These are phyloP conservation scores for Pleurotus giganteus DNA, from an alignment of 768 basidiomycete species.

Conservation along the genomic window DNA sequence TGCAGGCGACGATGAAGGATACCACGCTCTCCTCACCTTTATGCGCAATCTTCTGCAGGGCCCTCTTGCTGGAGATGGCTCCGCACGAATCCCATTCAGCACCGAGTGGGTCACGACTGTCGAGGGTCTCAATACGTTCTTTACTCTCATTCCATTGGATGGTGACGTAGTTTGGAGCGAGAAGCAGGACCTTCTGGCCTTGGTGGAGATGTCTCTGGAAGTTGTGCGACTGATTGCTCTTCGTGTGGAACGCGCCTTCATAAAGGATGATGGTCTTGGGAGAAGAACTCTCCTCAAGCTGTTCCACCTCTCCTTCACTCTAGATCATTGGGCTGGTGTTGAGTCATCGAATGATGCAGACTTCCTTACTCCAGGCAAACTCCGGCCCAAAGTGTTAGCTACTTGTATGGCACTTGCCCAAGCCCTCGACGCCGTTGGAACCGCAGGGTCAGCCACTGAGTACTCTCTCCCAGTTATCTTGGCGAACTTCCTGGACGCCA, in stretches of 20 bases:
- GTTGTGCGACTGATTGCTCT: conserved; percentile 50
- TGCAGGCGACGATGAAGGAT: conserved; percentile 26
- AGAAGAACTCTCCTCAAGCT: conserved; percentile 50
- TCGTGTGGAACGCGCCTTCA: conserved; percentile 50
- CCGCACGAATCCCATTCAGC: conserved; percentile 25
- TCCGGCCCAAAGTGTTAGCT: conserved; percentile 46
- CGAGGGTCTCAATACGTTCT: conserved; percentile 49
- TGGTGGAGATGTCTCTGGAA: conserved; percentile 53
- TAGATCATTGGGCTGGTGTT: conserved; percentile 61
- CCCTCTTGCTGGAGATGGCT: conserved; percentile 30
- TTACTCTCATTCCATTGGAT: conserved; percentile 55
- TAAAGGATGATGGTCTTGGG: conserved; percentile 40
- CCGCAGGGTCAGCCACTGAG: conserved; percentile 38
- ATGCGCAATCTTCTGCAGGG: conserved; percentile 36
- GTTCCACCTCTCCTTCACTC: conserved; percentile 49
- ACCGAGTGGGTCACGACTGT: conserved; percentile 52
- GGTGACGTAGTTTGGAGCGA: conserved; percentile 47
- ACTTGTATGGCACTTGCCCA: conserved; percentile 46
- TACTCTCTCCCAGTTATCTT: conserved; percentile 38
- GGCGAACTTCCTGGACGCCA: conserved; percentile 37
- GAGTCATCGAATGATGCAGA: conserved; percentile 35
- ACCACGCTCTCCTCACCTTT: conserved; percentile 41
- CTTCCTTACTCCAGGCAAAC: conserved; percentile 41
- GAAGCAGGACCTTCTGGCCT: conserved; percentile 54
- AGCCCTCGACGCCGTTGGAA: conserved; percentile 38